phyloP scores from a whole-genome alignment of 257 asterid species.

The Lantana camara region DNA sequence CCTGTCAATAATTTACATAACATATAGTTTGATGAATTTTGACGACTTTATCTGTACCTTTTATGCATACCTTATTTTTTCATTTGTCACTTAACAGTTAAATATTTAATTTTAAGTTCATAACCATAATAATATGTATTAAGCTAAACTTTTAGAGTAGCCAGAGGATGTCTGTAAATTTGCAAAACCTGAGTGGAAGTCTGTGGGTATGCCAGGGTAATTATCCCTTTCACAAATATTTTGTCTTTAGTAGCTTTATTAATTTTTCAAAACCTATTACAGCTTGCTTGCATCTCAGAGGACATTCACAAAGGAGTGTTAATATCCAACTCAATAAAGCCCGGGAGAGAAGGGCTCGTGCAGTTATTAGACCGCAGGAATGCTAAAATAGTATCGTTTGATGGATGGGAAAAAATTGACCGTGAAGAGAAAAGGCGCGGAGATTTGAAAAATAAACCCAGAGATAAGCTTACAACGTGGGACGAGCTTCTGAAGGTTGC shows the following conservation, averaged over 20 bases:
- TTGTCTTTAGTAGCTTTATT: neutral
- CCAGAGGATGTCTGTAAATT: no score
- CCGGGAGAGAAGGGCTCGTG: slow-evolving; percentile 69
- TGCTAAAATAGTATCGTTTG: slow-evolving; percentile 51
- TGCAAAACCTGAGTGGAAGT: no score
- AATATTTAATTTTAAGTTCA: no score
- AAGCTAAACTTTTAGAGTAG: no score
- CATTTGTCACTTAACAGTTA: no score
- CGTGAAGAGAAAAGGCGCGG: slow-evolving; percentile 69
- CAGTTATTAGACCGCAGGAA: slow-evolving; percentile 56
- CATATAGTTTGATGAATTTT: no score
- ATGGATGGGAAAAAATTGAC: slow-evolving; percentile 72
- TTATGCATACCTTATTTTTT: no score
- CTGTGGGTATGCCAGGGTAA: neutral
- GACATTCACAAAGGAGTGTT: slow-evolving; percentile 60
- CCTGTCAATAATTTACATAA: no score
- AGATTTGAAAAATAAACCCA: slow-evolving; percentile 53
- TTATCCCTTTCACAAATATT: no score
- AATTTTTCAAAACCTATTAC: slow-evolving; percentile 28
- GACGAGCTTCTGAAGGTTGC: slow-evolving; percentile 65
- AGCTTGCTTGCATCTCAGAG: slow-evolving; percentile 74
- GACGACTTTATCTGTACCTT: no score
- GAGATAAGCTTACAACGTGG: slow-evolving; percentile 80
- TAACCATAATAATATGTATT: no score
- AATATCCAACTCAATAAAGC: slow-evolving; percentile 47